These are phyloP conservation scores for Saccharomycopsis sp. DNA, from an alignment of 805 yeast species.

Conservation along the genomic window DNA sequence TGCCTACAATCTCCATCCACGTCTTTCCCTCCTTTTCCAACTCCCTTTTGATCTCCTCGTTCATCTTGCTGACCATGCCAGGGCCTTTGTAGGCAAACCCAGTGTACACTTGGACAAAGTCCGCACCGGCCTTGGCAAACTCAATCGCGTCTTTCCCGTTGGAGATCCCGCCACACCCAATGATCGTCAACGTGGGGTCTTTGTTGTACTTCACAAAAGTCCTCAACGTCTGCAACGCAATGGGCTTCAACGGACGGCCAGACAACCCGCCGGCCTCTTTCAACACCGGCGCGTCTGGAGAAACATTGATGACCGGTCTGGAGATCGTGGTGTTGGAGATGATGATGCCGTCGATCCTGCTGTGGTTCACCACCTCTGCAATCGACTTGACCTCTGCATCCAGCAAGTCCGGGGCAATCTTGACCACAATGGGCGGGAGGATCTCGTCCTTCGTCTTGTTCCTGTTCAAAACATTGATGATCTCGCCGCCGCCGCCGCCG, in stretches of 20 bases:
- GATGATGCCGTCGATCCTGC: slow-evolving; percentile 84
- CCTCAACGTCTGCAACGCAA: slow-evolving; percentile 61
- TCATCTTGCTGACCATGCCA: slow-evolving; percentile 57
- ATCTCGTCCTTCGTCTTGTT: slow-evolving; percentile 25
- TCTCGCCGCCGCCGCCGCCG: too few species aligned
- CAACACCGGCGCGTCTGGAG: slow-evolving; percentile 36
- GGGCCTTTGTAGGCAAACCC: slow-evolving; percentile 92
- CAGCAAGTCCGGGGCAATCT: slow-evolving; percentile 87
- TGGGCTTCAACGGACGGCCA: slow-evolving; percentile 84
- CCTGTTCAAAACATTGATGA: slow-evolving; percentile 32
- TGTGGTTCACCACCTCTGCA: slow-evolving; percentile 66
- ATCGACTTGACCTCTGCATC: slow-evolving; percentile 75
- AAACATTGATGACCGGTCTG: slow-evolving; percentile 57
- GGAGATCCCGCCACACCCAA: slow-evolving; percentile 95
- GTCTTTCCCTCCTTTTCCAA: slow-evolving; percentile 66
- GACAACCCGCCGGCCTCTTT: slow-evolving; percentile 79
- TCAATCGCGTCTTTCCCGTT: slow-evolving; percentile 83
- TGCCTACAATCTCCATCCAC: slow-evolving; percentile 74
- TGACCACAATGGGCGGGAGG: slow-evolving; percentile 77
- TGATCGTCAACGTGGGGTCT: slow-evolving; percentile 52
- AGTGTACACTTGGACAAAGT: slow-evolving; percentile 80
- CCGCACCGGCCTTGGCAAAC: slow-evolving; percentile 89
- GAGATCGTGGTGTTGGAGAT: slow-evolving; percentile 87
- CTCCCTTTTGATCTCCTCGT: slow-evolving; percentile 49
- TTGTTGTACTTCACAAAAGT: slow-evolving; percentile 69